phyloP scores from a whole-genome alignment of 2,329 filamentous ascomycete species.

The Hypoxylon sp. region DNA sequence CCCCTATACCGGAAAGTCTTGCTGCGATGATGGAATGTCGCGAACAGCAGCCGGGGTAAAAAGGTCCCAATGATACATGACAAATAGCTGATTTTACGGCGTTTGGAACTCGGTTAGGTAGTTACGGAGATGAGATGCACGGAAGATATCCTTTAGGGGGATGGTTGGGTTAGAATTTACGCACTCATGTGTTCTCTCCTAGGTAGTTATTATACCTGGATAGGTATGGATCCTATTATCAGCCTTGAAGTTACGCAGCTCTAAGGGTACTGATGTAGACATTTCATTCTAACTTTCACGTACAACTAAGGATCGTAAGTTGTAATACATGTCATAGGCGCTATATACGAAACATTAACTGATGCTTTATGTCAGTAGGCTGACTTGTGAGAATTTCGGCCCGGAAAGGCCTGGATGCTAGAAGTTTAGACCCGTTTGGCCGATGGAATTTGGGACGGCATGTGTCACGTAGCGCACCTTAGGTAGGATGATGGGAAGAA shows the following conservation, averaged over 20 bases:
- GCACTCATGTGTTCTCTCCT: conserved; percentile 7
- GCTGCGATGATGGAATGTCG: conserved; percentile 18
- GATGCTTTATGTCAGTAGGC: too few relatives aligned
- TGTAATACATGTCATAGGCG: too few relatives aligned
- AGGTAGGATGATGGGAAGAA: too few relatives aligned
- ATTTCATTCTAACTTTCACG: neutral
- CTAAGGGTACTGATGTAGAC: too few relatives aligned
- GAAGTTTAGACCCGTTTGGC: too few relatives aligned
- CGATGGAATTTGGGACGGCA: too few relatives aligned
- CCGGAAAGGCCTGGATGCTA: too few relatives aligned
- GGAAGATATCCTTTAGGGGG: conserved; percentile 1
- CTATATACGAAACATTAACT: too few relatives aligned
- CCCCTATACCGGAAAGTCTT: conserved; percentile 45
- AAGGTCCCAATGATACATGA: neutral
- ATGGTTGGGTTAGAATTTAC: conserved; percentile 12
- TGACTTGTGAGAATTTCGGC: too few relatives aligned
- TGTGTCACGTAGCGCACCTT: too few relatives aligned
- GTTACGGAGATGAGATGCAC: neutral
- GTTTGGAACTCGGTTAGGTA: conserved; percentile 5
- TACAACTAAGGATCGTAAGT: neutral
- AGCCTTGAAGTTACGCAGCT: neutral
- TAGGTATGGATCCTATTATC: neutral
- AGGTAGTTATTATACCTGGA: neutral
- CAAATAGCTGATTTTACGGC: conserved; percentile 6
- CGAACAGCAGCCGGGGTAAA: neutral